phyloP scores from a whole-genome alignment of 2,329 filamentous ascomycete genomes.

The Rugonectria rugulosa region DNA sequence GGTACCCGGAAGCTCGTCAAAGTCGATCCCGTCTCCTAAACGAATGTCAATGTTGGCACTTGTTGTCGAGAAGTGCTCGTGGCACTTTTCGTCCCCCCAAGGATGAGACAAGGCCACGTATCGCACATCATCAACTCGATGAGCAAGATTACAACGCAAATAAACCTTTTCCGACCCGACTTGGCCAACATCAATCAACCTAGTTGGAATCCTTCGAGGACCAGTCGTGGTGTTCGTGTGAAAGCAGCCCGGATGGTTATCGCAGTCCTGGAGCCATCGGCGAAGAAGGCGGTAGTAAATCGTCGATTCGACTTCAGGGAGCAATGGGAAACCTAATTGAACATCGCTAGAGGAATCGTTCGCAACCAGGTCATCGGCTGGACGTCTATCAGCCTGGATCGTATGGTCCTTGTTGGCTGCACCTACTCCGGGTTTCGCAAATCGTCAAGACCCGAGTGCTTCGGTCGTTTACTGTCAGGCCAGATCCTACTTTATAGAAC shows the following conservation, averaged over 20 bases:
- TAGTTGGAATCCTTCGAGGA: constrained; percentile 1
- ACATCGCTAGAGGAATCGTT: background rate
- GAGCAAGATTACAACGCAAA: too few species aligned
- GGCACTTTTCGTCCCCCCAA: background rate
- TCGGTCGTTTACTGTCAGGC: background rate
- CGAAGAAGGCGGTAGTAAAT: constrained; percentile 11
- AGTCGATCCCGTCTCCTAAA: background rate
- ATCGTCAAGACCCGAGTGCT: constrained; percentile 1
- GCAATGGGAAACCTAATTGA: constrained; percentile 15
- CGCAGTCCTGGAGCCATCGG: constrained; percentile 23
- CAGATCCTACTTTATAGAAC: background rate
- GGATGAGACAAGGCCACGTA: constrained; percentile 26
- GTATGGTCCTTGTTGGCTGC: background rate
- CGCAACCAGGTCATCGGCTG: background rate
- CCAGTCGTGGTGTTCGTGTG: background rate
- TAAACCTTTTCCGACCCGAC: background rate
- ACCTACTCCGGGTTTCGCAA: constrained; percentile 1
- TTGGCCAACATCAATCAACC: constrained; percentile 12
- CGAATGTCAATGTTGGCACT: constrained; percentile 2
- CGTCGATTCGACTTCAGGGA: background rate
- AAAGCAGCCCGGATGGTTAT: constrained; percentile 13
- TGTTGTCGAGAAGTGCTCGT: constrained; percentile 22
- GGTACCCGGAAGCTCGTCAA: constrained; percentile 56
- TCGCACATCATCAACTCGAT: background rate
- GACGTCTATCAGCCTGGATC: background rate